Conservation (phyloP, 371 early-diverging fungal species). For the Nematocida sp. region DNA sequence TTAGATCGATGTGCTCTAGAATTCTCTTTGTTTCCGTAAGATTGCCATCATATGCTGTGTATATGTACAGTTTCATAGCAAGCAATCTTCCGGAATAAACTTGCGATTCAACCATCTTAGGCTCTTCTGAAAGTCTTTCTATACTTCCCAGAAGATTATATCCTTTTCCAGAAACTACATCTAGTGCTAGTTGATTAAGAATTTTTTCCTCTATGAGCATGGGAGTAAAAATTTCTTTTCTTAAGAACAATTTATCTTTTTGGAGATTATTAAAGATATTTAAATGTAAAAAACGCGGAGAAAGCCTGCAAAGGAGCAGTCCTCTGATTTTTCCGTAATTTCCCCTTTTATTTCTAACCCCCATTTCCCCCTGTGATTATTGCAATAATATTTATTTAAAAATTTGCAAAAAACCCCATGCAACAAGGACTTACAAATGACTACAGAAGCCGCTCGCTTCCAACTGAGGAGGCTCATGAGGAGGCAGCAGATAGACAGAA, state of each 20-base stretch:
- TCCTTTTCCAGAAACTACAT: too few relatives aligned
- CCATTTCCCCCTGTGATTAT: background rate
- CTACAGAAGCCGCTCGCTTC: slow-evolving; percentile 55
- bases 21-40: background rate
- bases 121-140: background rate
- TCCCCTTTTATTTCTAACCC: background rate
- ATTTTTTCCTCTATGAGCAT: too few relatives aligned
- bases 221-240: background rate
- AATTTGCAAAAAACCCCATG: slow-evolving; percentile 43
- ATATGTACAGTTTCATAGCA: slow-evolving; percentile 21
- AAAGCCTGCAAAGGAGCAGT: background rate
- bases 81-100: background rate
- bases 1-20: background rate
- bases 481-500: slow-evolving; percentile 58
- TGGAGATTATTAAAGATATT: too few relatives aligned
- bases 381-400: slow-evolving; percentile 51
- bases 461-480: slow-evolving; percentile 64
- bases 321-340: background rate
- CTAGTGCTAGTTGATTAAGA: too few relatives aligned
- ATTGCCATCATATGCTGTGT: slow-evolving; percentile 28
- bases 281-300: too few relatives aligned
- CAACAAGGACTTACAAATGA: slow-evolving; percentile 48
- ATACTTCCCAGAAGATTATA: background rate
- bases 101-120: background rate
- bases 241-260: background rate